Evolutionary conservation across 441 rosid genomes (phyloP).

Genomic region (Populus hybrid): DNA sequence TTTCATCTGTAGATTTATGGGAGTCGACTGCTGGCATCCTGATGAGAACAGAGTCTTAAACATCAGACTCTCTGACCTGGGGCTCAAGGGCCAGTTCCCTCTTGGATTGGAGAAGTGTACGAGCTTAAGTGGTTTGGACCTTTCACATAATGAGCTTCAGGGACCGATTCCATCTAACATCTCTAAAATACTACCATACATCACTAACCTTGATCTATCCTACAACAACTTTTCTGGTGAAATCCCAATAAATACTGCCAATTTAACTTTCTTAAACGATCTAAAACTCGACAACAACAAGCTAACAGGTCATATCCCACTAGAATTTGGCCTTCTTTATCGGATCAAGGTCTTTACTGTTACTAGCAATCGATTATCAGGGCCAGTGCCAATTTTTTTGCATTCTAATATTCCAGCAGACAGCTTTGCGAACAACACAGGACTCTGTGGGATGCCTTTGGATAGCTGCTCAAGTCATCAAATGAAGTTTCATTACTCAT

Average conservation of each 20-base stretch:
- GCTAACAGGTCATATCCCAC: no score
- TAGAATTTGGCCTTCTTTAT: background rate
- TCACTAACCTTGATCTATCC: conserved; percentile 22
- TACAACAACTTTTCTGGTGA: conserved; percentile 12
- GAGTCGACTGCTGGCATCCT: conserved; percentile 26
- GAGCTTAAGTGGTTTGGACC: conserved; percentile 22
- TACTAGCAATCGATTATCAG: no score
- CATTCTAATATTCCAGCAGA: no score
- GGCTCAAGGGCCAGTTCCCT: conserved; percentile 44
- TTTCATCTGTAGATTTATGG: conserved; percentile 29
- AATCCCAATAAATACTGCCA: no score
- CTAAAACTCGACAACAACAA: no score
- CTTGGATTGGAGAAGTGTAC: conserved; percentile 27
- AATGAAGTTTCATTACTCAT: no score
- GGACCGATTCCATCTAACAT: conserved; percentile 37
- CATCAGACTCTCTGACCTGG: conserved; percentile 19
- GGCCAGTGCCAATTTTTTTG: no score
- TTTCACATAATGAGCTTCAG: conserved; percentile 29
- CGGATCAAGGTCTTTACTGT: no score
- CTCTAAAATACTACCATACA: background rate
- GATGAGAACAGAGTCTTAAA: conserved; percentile 8
- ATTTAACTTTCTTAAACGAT: no score
- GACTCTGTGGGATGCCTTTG: no score
- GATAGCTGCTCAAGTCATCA: no score
- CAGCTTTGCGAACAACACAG: no score